Conservation (phyloP, 495 filamentous ascomycete genomes). For the Penicillium maclennaniae region DNA sequence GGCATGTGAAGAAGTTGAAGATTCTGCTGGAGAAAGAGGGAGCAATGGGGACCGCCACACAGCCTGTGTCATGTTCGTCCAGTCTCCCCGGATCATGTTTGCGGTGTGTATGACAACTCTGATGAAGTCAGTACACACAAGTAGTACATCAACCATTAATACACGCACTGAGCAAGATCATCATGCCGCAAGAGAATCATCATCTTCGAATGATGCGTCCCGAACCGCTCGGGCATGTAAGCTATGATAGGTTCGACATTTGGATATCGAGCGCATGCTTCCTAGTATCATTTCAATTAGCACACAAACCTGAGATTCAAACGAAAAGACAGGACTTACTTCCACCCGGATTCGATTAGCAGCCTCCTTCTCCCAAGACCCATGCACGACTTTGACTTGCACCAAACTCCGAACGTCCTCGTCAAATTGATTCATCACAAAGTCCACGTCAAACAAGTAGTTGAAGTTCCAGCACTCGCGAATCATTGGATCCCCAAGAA, state of each 20-base stretch:
- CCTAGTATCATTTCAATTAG: slow-evolving; percentile 30
- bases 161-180: slow-evolving; percentile 60
- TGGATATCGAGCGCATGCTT: slow-evolving; percentile 54
- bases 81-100: slow-evolving; percentile 83
- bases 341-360: slow-evolving; percentile 54
- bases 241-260: slow-evolving; percentile 72
- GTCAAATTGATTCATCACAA: slow-evolving; percentile 67
- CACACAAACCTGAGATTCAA: not conserved
- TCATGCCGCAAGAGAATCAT: slow-evolving; percentile 77
- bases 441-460: slow-evolving; percentile 78
- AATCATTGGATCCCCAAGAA: slow-evolving; percentile 79
- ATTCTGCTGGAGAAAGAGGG: slow-evolving; percentile 36
- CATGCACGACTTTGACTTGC: slow-evolving; percentile 75
- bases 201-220: slow-evolving; percentile 88
- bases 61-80: slow-evolving; percentile 83
- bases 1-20: slow-evolving; percentile 4
- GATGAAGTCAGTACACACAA: not conserved
- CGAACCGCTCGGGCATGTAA: slow-evolving; percentile 81
- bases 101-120: slow-evolving; percentile 81
- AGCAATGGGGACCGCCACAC: slow-evolving; percentile 78
- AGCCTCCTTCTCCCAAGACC: slow-evolving; percentile 80
- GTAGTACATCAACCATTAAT: not conserved
- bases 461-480: slow-evolving; percentile 89
- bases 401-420: slow-evolving; percentile 61
- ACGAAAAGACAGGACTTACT: slow-evolving; percentile 39